phyloP scores from a whole-genome alignment of 768 basidiomycete genomes.

The Trametes maxima region DNA sequence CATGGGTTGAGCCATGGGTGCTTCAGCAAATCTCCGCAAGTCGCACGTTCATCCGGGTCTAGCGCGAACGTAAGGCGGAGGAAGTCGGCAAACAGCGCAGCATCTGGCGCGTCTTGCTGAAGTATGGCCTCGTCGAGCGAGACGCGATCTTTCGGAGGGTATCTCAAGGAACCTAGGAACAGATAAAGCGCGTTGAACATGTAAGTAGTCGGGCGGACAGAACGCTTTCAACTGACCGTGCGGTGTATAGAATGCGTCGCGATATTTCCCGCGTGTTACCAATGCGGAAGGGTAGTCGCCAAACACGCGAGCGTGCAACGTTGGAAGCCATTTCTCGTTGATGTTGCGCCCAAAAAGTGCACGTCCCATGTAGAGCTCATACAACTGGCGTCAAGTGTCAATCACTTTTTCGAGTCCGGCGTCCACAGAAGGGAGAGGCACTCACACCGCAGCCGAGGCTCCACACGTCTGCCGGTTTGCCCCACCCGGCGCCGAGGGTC shows the following conservation, averaged over 20 bases:
- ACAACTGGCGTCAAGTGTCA: neutral
- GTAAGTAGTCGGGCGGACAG: neutral
- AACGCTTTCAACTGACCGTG: neutral
- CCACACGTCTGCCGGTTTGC: constrained; percentile 20
- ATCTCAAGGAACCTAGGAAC: neutral
- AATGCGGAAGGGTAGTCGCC: constrained; percentile 16
- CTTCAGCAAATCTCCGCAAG: neutral
- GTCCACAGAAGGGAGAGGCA: neutral
- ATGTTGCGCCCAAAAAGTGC: neutral
- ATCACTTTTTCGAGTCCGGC: neutral
- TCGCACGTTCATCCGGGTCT: constrained; percentile 1
- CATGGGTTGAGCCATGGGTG: constrained; percentile 9
- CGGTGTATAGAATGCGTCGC: neutral
- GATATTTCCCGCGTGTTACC: constrained; percentile 7
- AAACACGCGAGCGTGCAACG: constrained; percentile 8
- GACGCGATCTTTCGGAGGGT: neutral
- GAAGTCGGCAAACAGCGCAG: constrained; percentile 8
- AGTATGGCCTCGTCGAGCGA: neutral
- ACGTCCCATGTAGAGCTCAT: constrained; percentile 3
- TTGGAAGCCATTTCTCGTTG: neutral
- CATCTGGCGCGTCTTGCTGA: constrained; percentile 3
- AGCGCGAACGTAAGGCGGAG: constrained; percentile 2
- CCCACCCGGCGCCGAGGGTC: constrained; percentile 16
- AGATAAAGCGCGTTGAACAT: neutral
- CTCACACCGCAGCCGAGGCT: constrained; percentile 17